Evolutionary conservation across 2,329 filamentous ascomycete genomes (phyloP).

Genomic region (Phoma sp.): DNA sequence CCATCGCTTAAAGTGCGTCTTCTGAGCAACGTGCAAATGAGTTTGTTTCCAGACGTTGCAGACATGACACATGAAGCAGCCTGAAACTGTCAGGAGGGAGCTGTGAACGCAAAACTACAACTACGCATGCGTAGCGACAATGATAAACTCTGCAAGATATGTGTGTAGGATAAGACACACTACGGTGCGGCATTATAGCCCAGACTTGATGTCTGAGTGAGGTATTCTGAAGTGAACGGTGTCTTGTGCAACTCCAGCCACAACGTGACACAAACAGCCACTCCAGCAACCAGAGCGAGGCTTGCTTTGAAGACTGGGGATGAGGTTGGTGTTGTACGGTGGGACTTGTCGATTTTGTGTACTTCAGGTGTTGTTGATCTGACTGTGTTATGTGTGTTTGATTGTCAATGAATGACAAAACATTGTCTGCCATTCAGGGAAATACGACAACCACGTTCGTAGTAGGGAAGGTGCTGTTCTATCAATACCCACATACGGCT

Average conservation of each 20-base stretch:
- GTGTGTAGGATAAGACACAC: no score
- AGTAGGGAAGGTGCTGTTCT: no score
- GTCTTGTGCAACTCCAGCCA: conserved; percentile 14
- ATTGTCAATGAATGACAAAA: background rate
- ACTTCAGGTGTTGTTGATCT: background rate
- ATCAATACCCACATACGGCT: background rate
- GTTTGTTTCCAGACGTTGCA: no score
- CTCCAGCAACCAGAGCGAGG: conserved; percentile 2
- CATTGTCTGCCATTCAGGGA: conserved; percentile 1
- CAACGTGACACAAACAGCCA: conserved; percentile 8
- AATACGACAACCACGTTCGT: background rate
- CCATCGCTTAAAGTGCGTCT: no score
- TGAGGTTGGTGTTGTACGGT: conserved; percentile 11
- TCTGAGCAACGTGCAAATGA: no score
- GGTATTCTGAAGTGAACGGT: background rate
- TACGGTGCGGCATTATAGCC: no score
- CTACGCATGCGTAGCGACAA: no score
- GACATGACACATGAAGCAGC: no score
- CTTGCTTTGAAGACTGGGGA: background rate
- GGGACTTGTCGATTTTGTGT: background rate
- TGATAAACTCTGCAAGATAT: no score
- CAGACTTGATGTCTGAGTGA: no score
- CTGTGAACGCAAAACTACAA: no score
- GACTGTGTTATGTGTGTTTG: background rate
- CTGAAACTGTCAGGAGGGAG: no score